Base-by-base conservation (phyloP, 371 early-diverging fungal species). In the Saksenaea vasiformis region DNA sequence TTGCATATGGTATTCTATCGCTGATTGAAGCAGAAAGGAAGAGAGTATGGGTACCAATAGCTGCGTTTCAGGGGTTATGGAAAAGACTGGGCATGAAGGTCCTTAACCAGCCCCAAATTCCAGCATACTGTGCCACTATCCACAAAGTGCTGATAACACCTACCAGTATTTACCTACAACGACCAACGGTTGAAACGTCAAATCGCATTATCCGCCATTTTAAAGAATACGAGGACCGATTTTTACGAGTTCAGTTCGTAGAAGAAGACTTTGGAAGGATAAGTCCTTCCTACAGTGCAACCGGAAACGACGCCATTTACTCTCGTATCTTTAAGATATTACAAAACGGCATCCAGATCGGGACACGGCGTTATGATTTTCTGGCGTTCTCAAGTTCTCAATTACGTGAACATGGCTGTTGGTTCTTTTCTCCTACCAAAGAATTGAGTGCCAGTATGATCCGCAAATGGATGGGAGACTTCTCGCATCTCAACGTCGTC, bases 191-290 rank as follows among this genome's bases (percentile, higher is more conserved):
- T 10, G 88, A 89, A 63, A 77, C 79, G 0, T 79, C 87, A 56
- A 90, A 88, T 61, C 76, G 90, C 22, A 71, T 90, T 8, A 72
- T 90, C 7, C 81, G 85, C 10, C 72, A 86, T 4, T 86, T 74
- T 43, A 54, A 51, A 28, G 14, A 70, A 0, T 47, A 85, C 34
- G 62, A 65, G 0, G 87, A 91, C 58, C 82, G 83, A 1, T 92
- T 93, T 55, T 22, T 91, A 15, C 77, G 88, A n/a, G 84, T 93
- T n/a, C 76, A 82, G 51, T 88, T 92, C 62, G 72, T 79, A n/a
- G 93, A 93, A 53, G 92, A 92, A 64, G 77, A 83, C 7, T 54
- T 71, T 4, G 59, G 41, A 31, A 71, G 72, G 5, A 61, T 88
- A 2, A 69, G 19, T 1, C 53, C 71, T 37, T 60, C 77, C 7